These are phyloP conservation scores for Trifolium dubium DNA, from an alignment of 306 rosid genomes.

Conservation along the genomic window DNA sequence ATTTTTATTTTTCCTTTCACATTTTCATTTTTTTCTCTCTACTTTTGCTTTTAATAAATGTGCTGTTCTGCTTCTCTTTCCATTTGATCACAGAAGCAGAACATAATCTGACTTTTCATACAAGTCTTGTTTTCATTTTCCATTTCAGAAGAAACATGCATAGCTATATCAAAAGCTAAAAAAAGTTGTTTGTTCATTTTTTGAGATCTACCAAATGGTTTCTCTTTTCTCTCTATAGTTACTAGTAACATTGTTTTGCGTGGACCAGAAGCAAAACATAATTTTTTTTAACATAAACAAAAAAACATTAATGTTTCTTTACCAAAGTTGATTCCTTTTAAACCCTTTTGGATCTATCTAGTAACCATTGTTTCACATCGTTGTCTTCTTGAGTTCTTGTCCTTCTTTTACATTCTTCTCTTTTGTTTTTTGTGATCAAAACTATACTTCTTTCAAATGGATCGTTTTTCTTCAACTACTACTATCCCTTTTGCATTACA, in stretches of 20 bases:
- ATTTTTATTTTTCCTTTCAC: neutral
- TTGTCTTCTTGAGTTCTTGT: neutral
- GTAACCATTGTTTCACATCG: neutral
- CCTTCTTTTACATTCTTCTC: neutral
- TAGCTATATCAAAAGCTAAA: neutral
- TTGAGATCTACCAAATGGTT: slow-evolving; percentile 49
- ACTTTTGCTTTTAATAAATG: slow-evolving; percentile 34
- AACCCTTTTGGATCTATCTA: slow-evolving; percentile 34
- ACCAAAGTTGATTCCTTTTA: slow-evolving; percentile 43
- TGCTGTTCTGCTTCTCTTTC: slow-evolving; percentile 46
- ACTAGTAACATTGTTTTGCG: slow-evolving; percentile 56
- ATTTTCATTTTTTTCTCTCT: slow-evolving; percentile 28
- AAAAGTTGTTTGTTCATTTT: slow-evolving; percentile 8
- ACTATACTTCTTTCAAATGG: slow-evolving; percentile 52
- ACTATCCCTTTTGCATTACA: slow-evolving; percentile 62
- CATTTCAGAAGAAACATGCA: slow-evolving; percentile 33
- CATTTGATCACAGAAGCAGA: slow-evolving; percentile 46
- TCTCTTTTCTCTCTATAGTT: slow-evolving; percentile 34
- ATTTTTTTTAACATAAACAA: slow-evolving; percentile 7
- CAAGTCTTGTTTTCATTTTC: slow-evolving; percentile 22
- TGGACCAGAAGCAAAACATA: slow-evolving; percentile 59
- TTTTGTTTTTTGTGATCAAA: neutral
- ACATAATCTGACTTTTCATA: slow-evolving; percentile 25
- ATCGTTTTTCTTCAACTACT: slow-evolving; percentile 50
- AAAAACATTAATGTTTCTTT: slow-evolving; percentile 44